phyloP scores from a whole-genome alignment of 1,284 basidiomycete genomes.

The Ceratobasidium sp. region DNA sequence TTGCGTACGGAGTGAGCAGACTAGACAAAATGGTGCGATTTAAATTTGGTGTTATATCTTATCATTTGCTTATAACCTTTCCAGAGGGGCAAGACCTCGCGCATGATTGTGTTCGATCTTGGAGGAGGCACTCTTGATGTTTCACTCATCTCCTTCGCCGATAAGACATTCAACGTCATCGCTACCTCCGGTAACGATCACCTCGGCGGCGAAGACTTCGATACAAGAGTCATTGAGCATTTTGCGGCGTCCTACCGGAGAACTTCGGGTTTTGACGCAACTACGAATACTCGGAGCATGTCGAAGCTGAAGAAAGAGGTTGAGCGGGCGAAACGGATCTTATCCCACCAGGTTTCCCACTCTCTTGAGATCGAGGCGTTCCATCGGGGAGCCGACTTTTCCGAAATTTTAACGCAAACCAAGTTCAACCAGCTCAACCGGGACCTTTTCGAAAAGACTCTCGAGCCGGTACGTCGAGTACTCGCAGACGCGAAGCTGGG shows the following conservation, averaged over 20 bases:
- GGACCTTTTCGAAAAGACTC: slow-evolving; percentile 92
- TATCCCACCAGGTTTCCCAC: slow-evolving; percentile 67
- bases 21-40: background rate
- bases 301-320: slow-evolving; percentile 69
- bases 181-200: slow-evolving; percentile 54
- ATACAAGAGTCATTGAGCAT: slow-evolving; percentile 69
- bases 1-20: slow-evolving; percentile 69
- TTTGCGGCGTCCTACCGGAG: slow-evolving; percentile 68
- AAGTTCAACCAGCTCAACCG: slow-evolving; percentile 99
- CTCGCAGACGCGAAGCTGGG: slow-evolving; percentile 99
- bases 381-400: slow-evolving; percentile 89
- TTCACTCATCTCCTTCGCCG: slow-evolving; percentile 69
- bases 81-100: slow-evolving; percentile 63
- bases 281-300: slow-evolving; percentile 64
- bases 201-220: slow-evolving; percentile 65
- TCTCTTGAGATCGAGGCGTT: slow-evolving; percentile 71
- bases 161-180: slow-evolving; percentile 56
- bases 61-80: background rate
- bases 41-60: background rate
- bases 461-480: slow-evolving; percentile 99
- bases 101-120: slow-evolving; percentile 70
- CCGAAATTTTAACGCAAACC: slow-evolving; percentile 96
- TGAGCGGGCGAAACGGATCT: slow-evolving; percentile 65
- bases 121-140: slow-evolving; percentile 73
- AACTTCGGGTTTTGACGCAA: slow-evolving; percentile 65